Evolutionary conservation across 257 asterid species (phyloP).

Genomic region (Lantana camara): DNA sequence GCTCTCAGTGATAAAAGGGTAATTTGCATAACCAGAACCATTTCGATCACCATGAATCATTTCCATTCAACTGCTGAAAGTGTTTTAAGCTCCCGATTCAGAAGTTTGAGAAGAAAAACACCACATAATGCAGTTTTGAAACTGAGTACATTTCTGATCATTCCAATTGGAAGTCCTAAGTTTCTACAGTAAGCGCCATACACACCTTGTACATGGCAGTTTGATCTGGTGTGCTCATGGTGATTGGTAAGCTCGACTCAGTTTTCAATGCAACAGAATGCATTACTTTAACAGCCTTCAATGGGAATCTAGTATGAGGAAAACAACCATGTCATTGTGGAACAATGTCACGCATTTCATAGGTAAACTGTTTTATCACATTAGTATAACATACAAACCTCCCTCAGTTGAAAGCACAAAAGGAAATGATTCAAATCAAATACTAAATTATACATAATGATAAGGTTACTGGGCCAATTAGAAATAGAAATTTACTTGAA

Average conservation of each 20-base stretch:
- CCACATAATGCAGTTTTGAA: too few species aligned
- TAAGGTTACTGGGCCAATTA: too few species aligned
- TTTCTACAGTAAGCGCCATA: too few species aligned
- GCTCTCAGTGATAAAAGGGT: too few species aligned
- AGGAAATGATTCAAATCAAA: slow-evolving; percentile 5
- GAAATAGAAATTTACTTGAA: neutral
- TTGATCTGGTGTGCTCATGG: slow-evolving; percentile 43
- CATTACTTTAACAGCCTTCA: slow-evolving; percentile 97
- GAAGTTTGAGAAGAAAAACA: too few species aligned
- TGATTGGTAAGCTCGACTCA: slow-evolving; percentile 56
- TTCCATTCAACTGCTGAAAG: too few species aligned
- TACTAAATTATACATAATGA: neutral
- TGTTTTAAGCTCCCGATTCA: too few species aligned
- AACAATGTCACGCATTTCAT: slow-evolving; percentile 12
- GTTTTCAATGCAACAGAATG: slow-evolving; percentile 93
- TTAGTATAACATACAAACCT: neutral
- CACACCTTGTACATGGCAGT: slow-evolving; percentile 59
- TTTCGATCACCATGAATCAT: too few species aligned
- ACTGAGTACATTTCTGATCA: neutral
- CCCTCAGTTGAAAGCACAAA: neutral
- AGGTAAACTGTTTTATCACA: slow-evolving; percentile 9
- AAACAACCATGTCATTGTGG: slow-evolving; percentile 5
- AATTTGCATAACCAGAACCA: too few species aligned
- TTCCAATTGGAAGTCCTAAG: neutral
- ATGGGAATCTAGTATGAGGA: slow-evolving; percentile 59